Conservation (phyloP, 2,329 filamentous ascomycete genomes). For the Neoscytalidium dimidiatum region DNA sequence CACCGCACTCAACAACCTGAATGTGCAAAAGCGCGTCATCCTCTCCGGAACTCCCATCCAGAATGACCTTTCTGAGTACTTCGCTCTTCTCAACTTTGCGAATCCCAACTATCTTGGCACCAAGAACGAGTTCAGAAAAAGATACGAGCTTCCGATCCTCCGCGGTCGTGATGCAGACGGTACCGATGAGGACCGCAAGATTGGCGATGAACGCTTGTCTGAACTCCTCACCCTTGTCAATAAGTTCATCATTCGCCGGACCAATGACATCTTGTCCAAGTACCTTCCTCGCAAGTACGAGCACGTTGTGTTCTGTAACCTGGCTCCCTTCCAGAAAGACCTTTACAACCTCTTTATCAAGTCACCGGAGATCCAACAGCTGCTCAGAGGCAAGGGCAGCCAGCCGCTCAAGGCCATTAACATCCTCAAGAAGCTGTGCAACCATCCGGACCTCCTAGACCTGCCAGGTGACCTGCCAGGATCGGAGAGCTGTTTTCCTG, state of each 20-base stretch:
- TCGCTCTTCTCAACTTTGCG: constrained; percentile 91
- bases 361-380: constrained; percentile 88
- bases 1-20: constrained; percentile 82
- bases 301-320: constrained; percentile 96
- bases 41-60: constrained; percentile 96
- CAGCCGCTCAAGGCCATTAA: constrained; percentile 96
- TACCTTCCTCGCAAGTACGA: constrained; percentile 98
- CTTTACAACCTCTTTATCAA: constrained; percentile 97
- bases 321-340: constrained; percentile 88
- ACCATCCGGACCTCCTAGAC: constrained; percentile 91
- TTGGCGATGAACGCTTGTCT: constrained; percentile 77
- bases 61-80: constrained; percentile 98
- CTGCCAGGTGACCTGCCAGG: constrained; percentile 83
- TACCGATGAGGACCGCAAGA: constrained; percentile 76
- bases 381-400: constrained; percentile 90
- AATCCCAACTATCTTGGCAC: constrained; percentile 92
- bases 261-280: constrained; percentile 97
- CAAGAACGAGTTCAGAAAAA: constrained; percentile 87
- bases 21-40: constrained; percentile 89
- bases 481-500: constrained; percentile 77
- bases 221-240: constrained; percentile 87
- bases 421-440: constrained; percentile 96
- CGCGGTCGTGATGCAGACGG: constrained; percentile 89
- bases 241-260: constrained; percentile 96
- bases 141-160: constrained; percentile 89